Evolutionary conservation across 306 rosid species (phyloP).

Genomic region (Rubus idaeus): DNA sequence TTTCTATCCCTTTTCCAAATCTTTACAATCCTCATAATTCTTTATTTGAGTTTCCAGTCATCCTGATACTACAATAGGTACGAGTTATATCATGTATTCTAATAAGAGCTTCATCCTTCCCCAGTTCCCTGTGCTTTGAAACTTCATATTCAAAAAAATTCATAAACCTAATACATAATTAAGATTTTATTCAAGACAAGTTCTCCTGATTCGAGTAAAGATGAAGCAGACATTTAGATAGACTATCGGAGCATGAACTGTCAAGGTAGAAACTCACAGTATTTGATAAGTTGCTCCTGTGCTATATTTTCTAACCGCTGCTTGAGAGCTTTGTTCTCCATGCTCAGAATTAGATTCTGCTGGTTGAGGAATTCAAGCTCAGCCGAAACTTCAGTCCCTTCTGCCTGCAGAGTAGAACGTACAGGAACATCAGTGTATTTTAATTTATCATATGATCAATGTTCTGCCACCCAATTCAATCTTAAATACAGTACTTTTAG

Average conservation of each 20-base stretch:
- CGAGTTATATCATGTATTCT: background rate
- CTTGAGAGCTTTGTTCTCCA: slow-evolving; percentile 98
- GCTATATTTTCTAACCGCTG: slow-evolving; percentile 90
- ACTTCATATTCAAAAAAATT: background rate
- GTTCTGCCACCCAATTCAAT: background rate
- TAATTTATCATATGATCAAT: background rate
- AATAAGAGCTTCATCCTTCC: slow-evolving; percentile 7
- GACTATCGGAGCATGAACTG: slow-evolving; percentile 12
- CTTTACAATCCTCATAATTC: background rate
- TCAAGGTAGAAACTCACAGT: slow-evolving; percentile 56
- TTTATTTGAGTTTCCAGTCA: background rate
- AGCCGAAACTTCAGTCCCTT: slow-evolving; percentile 92
- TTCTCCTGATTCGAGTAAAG: background rate
- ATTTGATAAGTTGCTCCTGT: slow-evolving; percentile 95
- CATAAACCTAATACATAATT: background rate
- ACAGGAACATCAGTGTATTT: slow-evolving; percentile 14
- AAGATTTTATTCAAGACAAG: background rate
- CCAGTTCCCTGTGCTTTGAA: background rate
- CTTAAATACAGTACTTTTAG: slow-evolving; percentile 13
- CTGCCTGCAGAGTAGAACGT: slow-evolving; percentile 54
- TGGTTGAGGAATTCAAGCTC: slow-evolving; percentile 96
- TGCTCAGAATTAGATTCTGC: slow-evolving; percentile 82
- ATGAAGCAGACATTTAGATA: slow-evolving; percentile 5
- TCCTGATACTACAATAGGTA: background rate
- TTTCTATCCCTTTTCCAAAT: background rate